Evolutionary conservation across 352 stramenopile species (phyloP), one percentile per base, ranked within the genome.

Genomic region (Phytophthora cryptogea): DNA sequence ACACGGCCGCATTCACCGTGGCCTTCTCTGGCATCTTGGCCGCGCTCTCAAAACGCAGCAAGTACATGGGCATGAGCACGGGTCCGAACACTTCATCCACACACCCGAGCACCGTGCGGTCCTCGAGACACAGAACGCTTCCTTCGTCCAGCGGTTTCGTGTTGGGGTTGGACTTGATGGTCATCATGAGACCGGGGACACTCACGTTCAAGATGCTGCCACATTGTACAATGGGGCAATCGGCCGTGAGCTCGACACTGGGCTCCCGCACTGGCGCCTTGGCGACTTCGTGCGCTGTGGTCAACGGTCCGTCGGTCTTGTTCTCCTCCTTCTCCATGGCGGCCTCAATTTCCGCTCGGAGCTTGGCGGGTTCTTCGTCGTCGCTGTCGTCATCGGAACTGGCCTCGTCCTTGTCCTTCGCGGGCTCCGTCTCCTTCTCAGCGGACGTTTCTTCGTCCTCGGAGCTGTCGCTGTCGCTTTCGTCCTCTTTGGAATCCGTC

Each of bases 1-100:
- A 94, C 7, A 95, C 81, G 2, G 58, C 43, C 13, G 62, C 64
- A 50, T 80, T 73, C 11, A 85, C 45, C 9, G 58, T 40, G 0
- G 76, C 81, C 37, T 74, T 68, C 14, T 63, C 40, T 0, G 86
- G 81, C 28, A 95, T 93, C 61, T 93, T 90, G 14, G 70, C 70
- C 0, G 72, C 76, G 7, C 54, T 76, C 33, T 88, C 76, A 59
- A 91, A 95, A 11, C 86, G 86, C 35, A 95, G 69, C n/a, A 94
- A 64, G 55, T 95, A 95, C 78, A 95, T 88, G 8, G 86, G 86
- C 84, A 92, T 88, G 30, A 89, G 59, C 47, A 95, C 83, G 3
- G 84, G 86, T 5, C 86, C 86, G 63, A 95, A 95, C 1, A 95
- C 64, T 57, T 95, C 86, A 54, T 95, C 84, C 14, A 95, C 77